phyloP scores from a whole-genome alignment of 2,329 filamentous ascomycete genomes.

The Xylariaceae sp. region DNA sequence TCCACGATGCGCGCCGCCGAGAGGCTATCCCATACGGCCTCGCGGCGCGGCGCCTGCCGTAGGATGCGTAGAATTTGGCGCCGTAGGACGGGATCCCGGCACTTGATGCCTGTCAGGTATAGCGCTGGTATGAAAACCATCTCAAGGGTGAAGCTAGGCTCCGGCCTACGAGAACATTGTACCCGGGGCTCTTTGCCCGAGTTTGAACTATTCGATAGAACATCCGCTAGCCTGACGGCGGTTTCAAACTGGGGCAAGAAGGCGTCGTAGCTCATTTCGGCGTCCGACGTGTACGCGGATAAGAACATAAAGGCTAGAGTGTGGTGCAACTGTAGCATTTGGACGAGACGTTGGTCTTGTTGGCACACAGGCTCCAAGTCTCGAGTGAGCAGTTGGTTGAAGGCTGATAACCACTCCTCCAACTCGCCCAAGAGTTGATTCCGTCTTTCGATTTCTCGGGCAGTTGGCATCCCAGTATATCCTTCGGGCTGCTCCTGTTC shows the following conservation, averaged over 20 bases:
- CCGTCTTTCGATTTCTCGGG: conserved; percentile 21
- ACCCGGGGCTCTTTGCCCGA: too few species aligned
- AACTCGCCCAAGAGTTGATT: conserved; percentile 34
- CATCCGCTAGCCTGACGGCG: conserved; percentile 34
- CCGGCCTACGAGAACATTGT: too few species aligned
- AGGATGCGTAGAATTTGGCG: conserved; percentile 40
- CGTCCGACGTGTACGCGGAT: conserved; percentile 31
- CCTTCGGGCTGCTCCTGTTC: conserved; percentile 31
- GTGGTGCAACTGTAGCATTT: conserved; percentile 43
- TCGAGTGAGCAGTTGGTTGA: conserved; percentile 37
- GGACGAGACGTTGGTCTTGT: conserved; percentile 30
- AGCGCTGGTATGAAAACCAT: conserved; percentile 42
- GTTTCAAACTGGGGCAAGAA: conserved; percentile 40
- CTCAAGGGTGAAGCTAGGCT: conserved; percentile 44
- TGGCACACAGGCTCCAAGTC: too few species aligned
- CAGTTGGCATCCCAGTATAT: conserved; percentile 13
- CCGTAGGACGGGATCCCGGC: conserved; percentile 42
- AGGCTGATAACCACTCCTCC: conserved; percentile 37
- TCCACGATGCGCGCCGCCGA: conserved; percentile 39
- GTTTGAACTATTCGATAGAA: conserved; percentile 30
- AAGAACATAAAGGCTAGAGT: conserved; percentile 38
- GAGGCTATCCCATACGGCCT: conserved; percentile 45
- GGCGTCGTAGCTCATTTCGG: conserved; percentile 41
- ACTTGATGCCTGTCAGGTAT: conserved; percentile 45
- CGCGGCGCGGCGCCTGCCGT: conserved; percentile 35